A percentile compares a stretch with the other conserved stretches of the same genome.
phyloP scores from a whole-genome alignment of 2,329 filamentous ascomycete species.

The Pyrenophora graminea region DNA sequence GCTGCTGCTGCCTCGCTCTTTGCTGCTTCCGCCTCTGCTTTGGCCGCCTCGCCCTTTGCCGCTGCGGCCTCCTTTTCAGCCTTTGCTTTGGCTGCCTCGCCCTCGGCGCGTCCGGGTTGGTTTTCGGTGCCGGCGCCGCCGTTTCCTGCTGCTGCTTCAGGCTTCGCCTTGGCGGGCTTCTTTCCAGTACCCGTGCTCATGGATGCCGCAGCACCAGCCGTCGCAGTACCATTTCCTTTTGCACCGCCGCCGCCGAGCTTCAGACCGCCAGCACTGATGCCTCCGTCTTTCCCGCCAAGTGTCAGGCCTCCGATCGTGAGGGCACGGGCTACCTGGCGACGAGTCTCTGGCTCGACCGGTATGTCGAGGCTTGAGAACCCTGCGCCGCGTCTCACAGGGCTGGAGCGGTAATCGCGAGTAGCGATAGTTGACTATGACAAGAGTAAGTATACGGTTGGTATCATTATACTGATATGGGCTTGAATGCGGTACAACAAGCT shows the following conservation, averaged over 20 bases:
- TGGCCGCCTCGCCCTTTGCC: conserved; percentile 22
- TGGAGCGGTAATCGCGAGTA: conserved; percentile 18
- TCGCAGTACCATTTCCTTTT: conserved; percentile 13
- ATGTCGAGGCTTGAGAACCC: background rate
- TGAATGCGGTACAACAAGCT: too few species aligned
- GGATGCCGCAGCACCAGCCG: conserved; percentile 8
- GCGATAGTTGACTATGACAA: conserved; percentile 15
- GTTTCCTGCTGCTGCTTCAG: conserved; percentile 3
- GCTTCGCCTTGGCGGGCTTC: conserved; percentile 5
- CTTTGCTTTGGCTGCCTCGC: conserved; percentile 18
- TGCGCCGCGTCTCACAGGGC: conserved; percentile 14
- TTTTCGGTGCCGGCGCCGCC: conserved; percentile 25
- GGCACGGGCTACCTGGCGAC: conserved; percentile 12
- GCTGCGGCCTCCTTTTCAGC: conserved; percentile 23
- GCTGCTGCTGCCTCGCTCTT: background rate
- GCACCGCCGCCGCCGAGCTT: conserved; percentile 22
- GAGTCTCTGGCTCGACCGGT: background rate
- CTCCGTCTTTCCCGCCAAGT: conserved; percentile 37
- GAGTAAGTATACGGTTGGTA: background rate
- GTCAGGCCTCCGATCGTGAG: conserved; percentile 37
- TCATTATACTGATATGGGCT: background rate
- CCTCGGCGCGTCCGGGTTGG: conserved; percentile 24
- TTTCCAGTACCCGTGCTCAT: conserved; percentile 9
- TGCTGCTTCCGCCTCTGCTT: conserved; percentile 2
- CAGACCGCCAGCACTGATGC: conserved; percentile 29